phyloP scores from a whole-genome alignment of 1,284 basidiomycete genomes.

The Pyrrhoderma noxium region DNA sequence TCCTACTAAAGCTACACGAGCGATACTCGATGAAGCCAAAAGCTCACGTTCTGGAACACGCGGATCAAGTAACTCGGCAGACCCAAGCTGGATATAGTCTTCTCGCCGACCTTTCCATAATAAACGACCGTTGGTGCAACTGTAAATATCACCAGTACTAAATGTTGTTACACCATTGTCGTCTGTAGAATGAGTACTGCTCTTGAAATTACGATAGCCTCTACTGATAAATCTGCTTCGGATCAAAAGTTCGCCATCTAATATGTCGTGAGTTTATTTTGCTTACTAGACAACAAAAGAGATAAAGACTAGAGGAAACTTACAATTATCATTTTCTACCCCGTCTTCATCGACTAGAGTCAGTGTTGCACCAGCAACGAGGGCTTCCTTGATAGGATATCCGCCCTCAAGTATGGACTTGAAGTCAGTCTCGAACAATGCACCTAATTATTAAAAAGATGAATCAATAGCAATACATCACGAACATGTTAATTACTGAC shows the following conservation, averaged over 20 bases:
- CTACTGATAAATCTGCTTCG: constrained; percentile 25
- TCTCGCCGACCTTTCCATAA: constrained; percentile 31
- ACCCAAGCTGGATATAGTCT: constrained; percentile 31
- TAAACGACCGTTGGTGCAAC: constrained; percentile 19
- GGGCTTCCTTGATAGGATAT: constrained; percentile 1
- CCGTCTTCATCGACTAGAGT: constrained; percentile 8
- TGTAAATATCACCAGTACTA: constrained; percentile 31
- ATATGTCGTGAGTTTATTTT: background rate
- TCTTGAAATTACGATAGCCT: constrained; percentile 27
- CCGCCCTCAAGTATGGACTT: constrained; percentile 5
- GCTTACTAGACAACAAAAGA: constrained; percentile 2
- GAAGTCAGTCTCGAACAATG: constrained; percentile 7
- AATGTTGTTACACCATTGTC: constrained; percentile 27
- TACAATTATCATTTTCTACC: constrained; percentile 5
- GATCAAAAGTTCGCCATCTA: constrained; percentile 31
- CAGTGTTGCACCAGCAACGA: constrained; percentile 6
- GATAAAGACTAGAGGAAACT: background rate
- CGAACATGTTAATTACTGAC: constrained; percentile 4
- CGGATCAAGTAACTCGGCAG: constrained; percentile 29
- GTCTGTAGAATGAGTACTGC: constrained; percentile 23
- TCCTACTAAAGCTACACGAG: constrained; percentile 27
- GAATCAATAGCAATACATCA: background rate
- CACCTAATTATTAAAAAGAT: background rate
- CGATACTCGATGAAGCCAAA: constrained; percentile 22
- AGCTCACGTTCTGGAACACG: constrained; percentile 28